These are phyloP conservation scores for Syzygium jambos DNA, from an alignment of 345 rosid genomes.

Conservation along the genomic window DNA sequence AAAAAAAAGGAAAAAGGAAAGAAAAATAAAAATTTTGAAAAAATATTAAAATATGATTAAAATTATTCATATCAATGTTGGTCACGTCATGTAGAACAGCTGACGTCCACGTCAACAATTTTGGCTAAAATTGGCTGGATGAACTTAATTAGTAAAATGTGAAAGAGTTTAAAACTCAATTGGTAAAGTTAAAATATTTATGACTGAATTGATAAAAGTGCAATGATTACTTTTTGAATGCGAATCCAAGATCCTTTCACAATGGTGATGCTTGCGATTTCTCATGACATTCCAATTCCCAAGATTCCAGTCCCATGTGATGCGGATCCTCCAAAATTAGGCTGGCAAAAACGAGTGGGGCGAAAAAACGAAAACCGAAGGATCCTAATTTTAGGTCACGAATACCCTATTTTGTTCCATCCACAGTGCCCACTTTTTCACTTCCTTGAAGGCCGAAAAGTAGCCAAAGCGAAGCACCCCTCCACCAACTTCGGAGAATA, in stretches of 20 bases:
- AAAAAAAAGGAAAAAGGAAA: too few species aligned
- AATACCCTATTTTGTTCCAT: background rate
- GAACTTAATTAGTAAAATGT: too few species aligned
- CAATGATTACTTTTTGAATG: too few species aligned
- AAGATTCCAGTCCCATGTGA: background rate
- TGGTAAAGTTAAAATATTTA: background rate
- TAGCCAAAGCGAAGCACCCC: background rate
- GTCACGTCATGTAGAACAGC: too few species aligned
- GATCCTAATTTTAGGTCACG: background rate
- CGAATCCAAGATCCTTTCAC: background rate
- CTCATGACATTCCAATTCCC: background rate
- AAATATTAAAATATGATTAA: too few species aligned
- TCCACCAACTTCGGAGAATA: background rate
- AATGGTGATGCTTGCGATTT: background rate
- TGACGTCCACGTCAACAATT: background rate
- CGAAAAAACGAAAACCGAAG: background rate
- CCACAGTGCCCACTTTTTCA: background rate
- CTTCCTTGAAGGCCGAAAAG: background rate
- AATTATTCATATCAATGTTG: too few species aligned
- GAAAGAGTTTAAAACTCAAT: background rate
- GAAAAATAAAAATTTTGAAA: too few species aligned
- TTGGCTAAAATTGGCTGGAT: background rate
- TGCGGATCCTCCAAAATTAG: background rate
- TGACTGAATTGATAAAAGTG: background rate
- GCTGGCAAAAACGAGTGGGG: background rate